Base-by-base conservation (phyloP, 805 yeast genomes). In the Teunomyces aglyptinius region DNA sequence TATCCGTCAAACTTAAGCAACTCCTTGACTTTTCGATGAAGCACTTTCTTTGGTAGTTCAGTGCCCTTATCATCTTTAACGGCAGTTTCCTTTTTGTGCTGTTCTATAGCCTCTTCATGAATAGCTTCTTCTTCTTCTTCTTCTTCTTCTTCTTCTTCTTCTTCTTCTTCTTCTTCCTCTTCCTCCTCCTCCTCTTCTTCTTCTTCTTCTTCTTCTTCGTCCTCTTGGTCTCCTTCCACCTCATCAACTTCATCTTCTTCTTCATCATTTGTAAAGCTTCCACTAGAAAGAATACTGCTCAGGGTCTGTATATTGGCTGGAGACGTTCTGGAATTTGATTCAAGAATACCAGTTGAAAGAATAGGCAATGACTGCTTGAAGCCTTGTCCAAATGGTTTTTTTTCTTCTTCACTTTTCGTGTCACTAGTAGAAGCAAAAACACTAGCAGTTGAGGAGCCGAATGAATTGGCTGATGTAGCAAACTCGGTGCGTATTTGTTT, bases 1-100 rank as follows among this genome's bases (percentile, higher is more conserved):
- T 35, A 51, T 2, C 67, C 65, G 16, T 50, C 58, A 16, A 57
- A 55, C 31, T 39, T 46, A 10, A 44, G 46, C 41, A 57, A 47
- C 4, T 35, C 31, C 6, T 46, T 15, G 29, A 31, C 26, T 28
- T 15, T 16, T 7, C 45, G 44, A 16, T 40, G 13, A 10, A 18
- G 4, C 11, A 18, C 26, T n/a, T 34, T 19, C 13, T 34, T 18
- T 18, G 38, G 38, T 34, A 7, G 13, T 16, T 11, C 38, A 5
- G 7, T 33, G 8, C 7, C 18, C 11, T 28, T 34, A 19, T 41
- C 43, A 16, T 13, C 45, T 28, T 15, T 38, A 44, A 49, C 53
- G 24, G 32, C 47, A 36, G 41, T 24, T 16, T 38, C 6, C 18
- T 43, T 44, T n/a, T 13, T 15, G 4, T n/a, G 6, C 10, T 15